Evolutionary conservation across 2,329 filamentous ascomycete species (phyloP), one percentile per base, ranked within the genome.

Genomic region (Xylaria hypoxylon): DNA sequence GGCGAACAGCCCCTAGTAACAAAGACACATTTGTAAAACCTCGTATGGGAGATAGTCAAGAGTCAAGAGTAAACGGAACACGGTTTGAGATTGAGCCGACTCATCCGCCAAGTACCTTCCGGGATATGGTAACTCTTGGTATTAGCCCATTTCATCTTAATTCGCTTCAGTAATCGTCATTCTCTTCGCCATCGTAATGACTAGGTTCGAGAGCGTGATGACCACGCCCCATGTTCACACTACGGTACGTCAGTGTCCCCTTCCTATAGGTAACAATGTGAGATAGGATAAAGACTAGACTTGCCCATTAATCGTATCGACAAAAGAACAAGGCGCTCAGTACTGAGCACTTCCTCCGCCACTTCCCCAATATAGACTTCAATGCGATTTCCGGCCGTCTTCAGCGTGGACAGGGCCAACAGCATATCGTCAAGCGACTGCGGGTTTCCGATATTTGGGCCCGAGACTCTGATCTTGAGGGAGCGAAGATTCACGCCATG

Each of bases 361-460:
- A 66, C 53, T 33, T 68, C 62, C 5, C 62, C 62, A 42, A 68
- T 5, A 40, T 52, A 59, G 17, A 65, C 59, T 13, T 38, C 15
- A 31, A 62, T 51, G 6, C 10, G 22, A 53, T 58, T 59, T 17
- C 59, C 59, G 2, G 35, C 33, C n/a, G 33, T 68, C 26, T 15
- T 59, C 8, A 68, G 11, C 1, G 28, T 35, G 22, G 44, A 48
- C 35, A 68, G 26, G 2, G 63, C 67, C 19, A n/a, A 11, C 19
- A 64, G 31, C 24, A 68, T 64, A 19, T 62, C 24, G 15, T 62
- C 31, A 6, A 65, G 28, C 11, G 62, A 65, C 33, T 45, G 22
- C 33, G 47, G 15, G 7, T 62, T 47, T 52, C 0, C 11, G 22
- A 53, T 48, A 4, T 31, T 48, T 24, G 38, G 38, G 2, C 52